Percentiles rank a stretch among this genome's conserved stretches.
Evolutionary conservation across 345 rosid species (phyloP).

Genomic region (Lepidium africanum): DNA sequence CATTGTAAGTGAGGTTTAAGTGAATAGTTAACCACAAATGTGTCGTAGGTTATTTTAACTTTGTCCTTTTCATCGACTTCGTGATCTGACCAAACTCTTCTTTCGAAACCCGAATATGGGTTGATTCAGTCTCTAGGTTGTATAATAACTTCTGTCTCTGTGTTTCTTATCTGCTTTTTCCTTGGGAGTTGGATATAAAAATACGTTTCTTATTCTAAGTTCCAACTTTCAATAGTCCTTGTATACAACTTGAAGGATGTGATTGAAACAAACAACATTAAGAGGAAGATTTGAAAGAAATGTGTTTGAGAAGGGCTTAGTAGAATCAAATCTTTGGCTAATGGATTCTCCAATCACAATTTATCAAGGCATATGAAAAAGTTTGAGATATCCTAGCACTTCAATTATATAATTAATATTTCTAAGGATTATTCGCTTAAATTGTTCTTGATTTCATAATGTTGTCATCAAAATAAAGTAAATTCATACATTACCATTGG

Average conservation of each 20-base stretch:
- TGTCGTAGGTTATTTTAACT: not conserved
- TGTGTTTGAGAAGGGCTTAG: not conserved
- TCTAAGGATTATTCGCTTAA: slow-evolving; percentile 5
- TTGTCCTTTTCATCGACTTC: not conserved
- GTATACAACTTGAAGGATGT: not conserved
- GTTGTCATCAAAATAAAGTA: not conserved
- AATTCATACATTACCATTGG: not conserved
- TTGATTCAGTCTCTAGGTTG: not conserved
- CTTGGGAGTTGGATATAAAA: not conserved
- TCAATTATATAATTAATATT: not conserved
- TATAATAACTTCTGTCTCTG: slow-evolving; percentile 6
- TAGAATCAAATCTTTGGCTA: not conserved
- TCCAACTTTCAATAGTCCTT: not conserved
- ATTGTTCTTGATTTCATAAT: not conserved
- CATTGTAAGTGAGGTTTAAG: slow-evolving; percentile 5
- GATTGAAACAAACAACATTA: not conserved
- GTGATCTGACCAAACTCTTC: not conserved
- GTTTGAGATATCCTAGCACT: slow-evolving; percentile 9
- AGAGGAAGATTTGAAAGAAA: not conserved
- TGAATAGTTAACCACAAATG: not conserved
- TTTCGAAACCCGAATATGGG: not conserved
- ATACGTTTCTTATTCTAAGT: not conserved
- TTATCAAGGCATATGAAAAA: slow-evolving; percentile 11
- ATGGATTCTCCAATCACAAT: not conserved
- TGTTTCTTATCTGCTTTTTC: not conserved